A percentile compares a stretch with the other conserved stretches of the same genome.
Conservation (phyloP, 345 rosid species). For the Bretschneidera sinensis region DNA sequence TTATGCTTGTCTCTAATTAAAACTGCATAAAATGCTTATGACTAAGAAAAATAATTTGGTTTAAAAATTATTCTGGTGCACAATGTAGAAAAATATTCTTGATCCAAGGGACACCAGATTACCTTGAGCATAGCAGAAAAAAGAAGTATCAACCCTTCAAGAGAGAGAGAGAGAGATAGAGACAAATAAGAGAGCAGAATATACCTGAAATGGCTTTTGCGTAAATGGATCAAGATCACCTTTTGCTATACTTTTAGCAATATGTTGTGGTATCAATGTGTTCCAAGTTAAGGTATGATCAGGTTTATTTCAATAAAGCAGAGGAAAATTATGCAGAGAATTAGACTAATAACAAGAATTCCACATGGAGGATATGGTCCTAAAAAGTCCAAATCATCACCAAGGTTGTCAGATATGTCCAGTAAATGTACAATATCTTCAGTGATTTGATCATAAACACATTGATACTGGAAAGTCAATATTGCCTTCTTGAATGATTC, state of each 20-base stretch:
- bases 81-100: no score
- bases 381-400: conserved; percentile 57
- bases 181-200: conserved; percentile 5
- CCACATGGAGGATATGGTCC: conserved; percentile 91
- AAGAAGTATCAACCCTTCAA: no score
- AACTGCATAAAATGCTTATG: no score
- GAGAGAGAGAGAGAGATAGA: not conserved
- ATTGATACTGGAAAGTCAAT: conserved; percentile 86
- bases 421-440: conserved; percentile 59
- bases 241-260: conserved; percentile 79
- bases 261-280: conserved; percentile 60
- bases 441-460: conserved; percentile 65
- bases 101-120: no score
- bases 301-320: conserved; percentile 9
- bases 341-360: conserved; percentile 9
- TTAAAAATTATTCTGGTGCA: no score
- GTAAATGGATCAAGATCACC: conserved; percentile 94
- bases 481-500: conserved; percentile 83
- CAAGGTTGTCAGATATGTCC: conserved; percentile 36
- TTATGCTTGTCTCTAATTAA: no score
- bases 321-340: not conserved
- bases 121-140: not conserved
- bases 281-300: conserved; percentile 43
- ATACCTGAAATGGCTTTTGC: conserved; percentile 71
- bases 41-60: no score